Conservation (phyloP, 306 rosid species). For the Begonia loranthoides region DNA sequence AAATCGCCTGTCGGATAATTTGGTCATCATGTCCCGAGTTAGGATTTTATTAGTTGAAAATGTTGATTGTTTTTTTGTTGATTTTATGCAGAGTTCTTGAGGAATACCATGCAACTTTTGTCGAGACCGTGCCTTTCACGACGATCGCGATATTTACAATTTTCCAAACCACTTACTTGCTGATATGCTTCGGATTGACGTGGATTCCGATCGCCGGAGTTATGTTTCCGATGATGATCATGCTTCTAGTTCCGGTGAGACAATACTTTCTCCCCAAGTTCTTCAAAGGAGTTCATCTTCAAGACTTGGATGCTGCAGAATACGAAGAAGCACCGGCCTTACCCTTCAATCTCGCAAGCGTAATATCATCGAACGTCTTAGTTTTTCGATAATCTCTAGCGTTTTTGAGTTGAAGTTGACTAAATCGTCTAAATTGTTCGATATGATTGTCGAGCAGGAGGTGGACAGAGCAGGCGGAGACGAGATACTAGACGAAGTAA, state of each 20-base stretch:
- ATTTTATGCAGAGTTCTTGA: conserved; percentile 71
- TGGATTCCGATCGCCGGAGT: conserved; percentile 97
- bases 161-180: conserved; percentile 72
- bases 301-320: conserved; percentile 91
- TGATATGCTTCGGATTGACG: conserved; percentile 81
- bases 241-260: conserved; percentile 82
- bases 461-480: conserved; percentile 61
- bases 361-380: conserved; percentile 13
- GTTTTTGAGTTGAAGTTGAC: background rate
- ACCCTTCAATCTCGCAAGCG: conserved; percentile 61
- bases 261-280: conserved; percentile 82
- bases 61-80: background rate
- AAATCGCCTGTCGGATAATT: too few species aligned
- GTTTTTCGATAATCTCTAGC: background rate
- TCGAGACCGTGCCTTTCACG: conserved; percentile 98
- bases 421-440: background rate
- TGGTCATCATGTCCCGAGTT: too few species aligned
- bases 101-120: conserved; percentile 86
- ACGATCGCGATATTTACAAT: conserved; percentile 61
- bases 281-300: conserved; percentile 89
- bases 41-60: too few species aligned
- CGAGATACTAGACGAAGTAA: conserved; percentile 72
- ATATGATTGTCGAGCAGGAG: conserved; percentile 28
- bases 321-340: conserved; percentile 86
- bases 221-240: conserved; percentile 92